Conservation (phyloP, 116 monocot genomes). For the Trichopus zeylanicus region DNA sequence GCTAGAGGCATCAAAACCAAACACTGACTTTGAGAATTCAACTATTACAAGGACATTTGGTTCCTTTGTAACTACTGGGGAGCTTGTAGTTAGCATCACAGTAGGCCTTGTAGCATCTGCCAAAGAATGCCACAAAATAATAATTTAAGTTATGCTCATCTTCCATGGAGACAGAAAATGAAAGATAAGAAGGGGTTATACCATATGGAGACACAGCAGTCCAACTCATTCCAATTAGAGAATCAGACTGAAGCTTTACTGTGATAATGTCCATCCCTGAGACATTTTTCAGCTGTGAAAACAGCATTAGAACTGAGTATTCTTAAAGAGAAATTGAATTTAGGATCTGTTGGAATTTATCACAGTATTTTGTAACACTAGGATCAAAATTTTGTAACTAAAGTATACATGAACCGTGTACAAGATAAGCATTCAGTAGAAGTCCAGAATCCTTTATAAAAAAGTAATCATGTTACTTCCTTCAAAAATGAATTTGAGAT, state of each 20-base stretch:
- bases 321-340: slow-evolving; percentile 1
- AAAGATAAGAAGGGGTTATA: too few relatives aligned
- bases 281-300: slow-evolving; percentile 8
- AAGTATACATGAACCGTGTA: too few relatives aligned
- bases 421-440: too few relatives aligned
- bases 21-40: slow-evolving; percentile 10
- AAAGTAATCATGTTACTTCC: neutral
- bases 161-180: too few relatives aligned
- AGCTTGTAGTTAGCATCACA: slow-evolving; percentile 4
- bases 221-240: neutral
- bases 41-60: slow-evolving; percentile 1
- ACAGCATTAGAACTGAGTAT: neutral
- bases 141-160: too few relatives aligned
- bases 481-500: slow-evolving; percentile 1
- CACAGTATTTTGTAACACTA: too few relatives aligned
- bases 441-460: too few relatives aligned
- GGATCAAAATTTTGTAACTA: too few relatives aligned
- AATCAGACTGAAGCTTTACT: slow-evolving; percentile 2
- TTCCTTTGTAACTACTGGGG: neutral
- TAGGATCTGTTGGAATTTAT: too few relatives aligned
- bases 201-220: neutral
- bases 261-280: neutral
- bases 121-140: neutral
- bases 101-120: slow-evolving; percentile 2
- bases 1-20: slow-evolving; percentile 4